phyloP scores from a whole-genome alignment of 495 filamentous ascomycete species.

The Parmelia sp. region DNA sequence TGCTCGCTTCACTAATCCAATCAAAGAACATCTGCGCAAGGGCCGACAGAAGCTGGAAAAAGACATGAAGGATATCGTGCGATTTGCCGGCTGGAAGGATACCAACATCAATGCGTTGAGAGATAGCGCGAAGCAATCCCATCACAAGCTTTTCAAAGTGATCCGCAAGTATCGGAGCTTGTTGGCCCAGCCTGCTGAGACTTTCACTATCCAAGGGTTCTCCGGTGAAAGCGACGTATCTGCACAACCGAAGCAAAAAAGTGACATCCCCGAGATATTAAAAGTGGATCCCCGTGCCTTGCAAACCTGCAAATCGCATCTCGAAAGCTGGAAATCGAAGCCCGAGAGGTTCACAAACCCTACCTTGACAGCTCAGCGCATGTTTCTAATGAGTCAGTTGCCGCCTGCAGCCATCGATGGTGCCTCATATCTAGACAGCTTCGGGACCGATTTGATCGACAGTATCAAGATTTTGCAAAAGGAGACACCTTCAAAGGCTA shows the following conservation, averaged over 20 bases:
- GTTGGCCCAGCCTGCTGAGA: constrained; percentile 63
- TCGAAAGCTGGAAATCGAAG: constrained; percentile 52
- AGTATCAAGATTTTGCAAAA: constrained; percentile 66
- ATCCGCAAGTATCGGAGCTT: constrained; percentile 79
- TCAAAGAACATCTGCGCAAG: constrained; percentile 54
- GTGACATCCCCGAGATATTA: constrained; percentile 21
- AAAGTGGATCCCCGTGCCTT: constrained; percentile 42
- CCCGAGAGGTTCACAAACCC: constrained; percentile 67
- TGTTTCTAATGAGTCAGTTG: constrained; percentile 51
- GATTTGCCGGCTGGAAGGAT: constrained; percentile 92
- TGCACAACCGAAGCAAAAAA: constrained; percentile 13
- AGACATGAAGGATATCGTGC: constrained; percentile 77
- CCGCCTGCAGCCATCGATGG: constrained; percentile 49
- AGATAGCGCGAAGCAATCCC: constrained; percentile 83
- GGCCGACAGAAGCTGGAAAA: constrained; percentile 68
- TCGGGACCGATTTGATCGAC: constrained; percentile 58
- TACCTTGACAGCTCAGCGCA: constrained; percentile 54
- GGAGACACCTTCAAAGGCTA: constrained; percentile 69
- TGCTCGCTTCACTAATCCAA: constrained; percentile 56
- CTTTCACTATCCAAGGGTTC: constrained; percentile 58
- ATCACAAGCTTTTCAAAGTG: constrained; percentile 83
- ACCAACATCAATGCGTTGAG: constrained; percentile 82
- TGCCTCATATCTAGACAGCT: constrained; percentile 55
- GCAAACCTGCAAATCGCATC: constrained; percentile 43
- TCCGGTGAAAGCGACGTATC: neutral